Percentiles rank a stretch among this genome's conserved stretches.
Conservation (phyloP, 2,329 filamentous ascomycete genomes). For the Nigrospora oryzae region DNA sequence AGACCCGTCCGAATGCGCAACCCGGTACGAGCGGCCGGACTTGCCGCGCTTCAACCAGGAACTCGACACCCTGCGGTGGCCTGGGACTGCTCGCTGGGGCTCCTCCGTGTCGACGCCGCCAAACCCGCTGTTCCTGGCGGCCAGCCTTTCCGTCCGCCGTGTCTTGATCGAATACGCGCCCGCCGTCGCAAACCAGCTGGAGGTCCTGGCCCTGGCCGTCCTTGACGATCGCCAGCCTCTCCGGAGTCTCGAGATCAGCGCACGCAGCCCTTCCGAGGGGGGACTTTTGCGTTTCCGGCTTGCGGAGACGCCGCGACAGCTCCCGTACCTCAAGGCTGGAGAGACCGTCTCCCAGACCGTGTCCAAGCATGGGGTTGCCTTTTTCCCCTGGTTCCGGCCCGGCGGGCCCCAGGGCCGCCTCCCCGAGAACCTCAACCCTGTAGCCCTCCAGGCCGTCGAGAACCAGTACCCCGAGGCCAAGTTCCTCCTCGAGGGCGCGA, state of each 20-base stretch:
- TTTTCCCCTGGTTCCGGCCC: constrained; percentile 3
- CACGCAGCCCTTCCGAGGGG: constrained; percentile 1
- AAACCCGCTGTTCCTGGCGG: constrained; percentile 9
- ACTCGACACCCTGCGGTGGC: constrained; percentile 9
- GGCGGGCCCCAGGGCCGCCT: too few species aligned
- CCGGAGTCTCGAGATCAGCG: constrained; percentile 3
- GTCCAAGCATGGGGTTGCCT: background rate
- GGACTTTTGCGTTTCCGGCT: constrained; percentile 1
- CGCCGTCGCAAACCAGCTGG: constrained; percentile 6
- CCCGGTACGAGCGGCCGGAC: background rate
- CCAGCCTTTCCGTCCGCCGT: constrained; percentile 10
- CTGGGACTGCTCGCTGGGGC: constrained; percentile 7
- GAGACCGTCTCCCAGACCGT: background rate
- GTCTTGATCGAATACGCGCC: constrained; percentile 8
- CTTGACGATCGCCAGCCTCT: constrained; percentile 6
- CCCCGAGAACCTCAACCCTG: background rate
- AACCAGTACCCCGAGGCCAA: background rate
- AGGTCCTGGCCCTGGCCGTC: constrained; percentile 7
- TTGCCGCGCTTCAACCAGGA: constrained; percentile 6
- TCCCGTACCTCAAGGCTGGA: background rate
- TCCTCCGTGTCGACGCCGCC: background rate
- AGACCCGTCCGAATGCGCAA: background rate
- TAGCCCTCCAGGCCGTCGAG: background rate
- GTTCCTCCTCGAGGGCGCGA: background rate
- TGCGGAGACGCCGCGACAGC: background rate